Evolutionary conservation across 768 basidiomycete genomes (phyloP), one percentile per base, ranked within the genome.

Genomic region (Candolleomyces aberdarensis): DNA sequence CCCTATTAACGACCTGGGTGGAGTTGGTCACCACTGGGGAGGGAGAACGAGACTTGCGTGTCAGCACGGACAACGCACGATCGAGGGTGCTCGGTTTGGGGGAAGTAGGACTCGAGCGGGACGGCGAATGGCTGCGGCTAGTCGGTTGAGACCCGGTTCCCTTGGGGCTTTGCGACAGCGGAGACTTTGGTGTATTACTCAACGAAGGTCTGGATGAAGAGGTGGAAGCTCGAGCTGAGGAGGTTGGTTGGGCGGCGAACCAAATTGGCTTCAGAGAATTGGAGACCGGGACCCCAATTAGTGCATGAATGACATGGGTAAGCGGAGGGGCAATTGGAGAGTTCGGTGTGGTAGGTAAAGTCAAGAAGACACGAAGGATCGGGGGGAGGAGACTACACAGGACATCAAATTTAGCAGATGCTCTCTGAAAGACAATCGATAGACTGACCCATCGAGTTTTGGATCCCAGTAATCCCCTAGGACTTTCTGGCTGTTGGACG

Each of bases 401-500:
- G 8, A 46, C 8, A 46, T 17, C 6, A 3, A 46, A 14, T 48
- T 43, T 22, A 22, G 41, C 40, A 31, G 11, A n/a, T 49, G 50
- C 14, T 46, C 14, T 46, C 15, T 43, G 41, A 9, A 7, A 47
- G 55, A 44, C 14, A 14, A 3, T 41, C 8, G 4, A 20, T n/a
- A 15, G 17, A 77, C 87, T 62, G 64, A 89, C 92, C 82, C 77
- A 64, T 94, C 89, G 46, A 96, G 76, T 57, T 82, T 83, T 3
- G 83, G 66, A 69, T 83, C 87, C 93, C 92, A 95, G 62, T 78
- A 83, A 62, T 94, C 91, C 1, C 86, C 87, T 64, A 90, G 80
- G 7, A 88, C 78, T 64, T 84, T 86, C 15, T 74, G 73, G 31
- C 71, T 69, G 10, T 72, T 71, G 5, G 70, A 67, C 36, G 60